Percentiles rank a stretch among this genome's conserved stretches.
These are phyloP conservation scores for Colletotrichum sp. DNA, from an alignment of 2,329 filamentous ascomycete genomes.

Conservation along the genomic window DNA sequence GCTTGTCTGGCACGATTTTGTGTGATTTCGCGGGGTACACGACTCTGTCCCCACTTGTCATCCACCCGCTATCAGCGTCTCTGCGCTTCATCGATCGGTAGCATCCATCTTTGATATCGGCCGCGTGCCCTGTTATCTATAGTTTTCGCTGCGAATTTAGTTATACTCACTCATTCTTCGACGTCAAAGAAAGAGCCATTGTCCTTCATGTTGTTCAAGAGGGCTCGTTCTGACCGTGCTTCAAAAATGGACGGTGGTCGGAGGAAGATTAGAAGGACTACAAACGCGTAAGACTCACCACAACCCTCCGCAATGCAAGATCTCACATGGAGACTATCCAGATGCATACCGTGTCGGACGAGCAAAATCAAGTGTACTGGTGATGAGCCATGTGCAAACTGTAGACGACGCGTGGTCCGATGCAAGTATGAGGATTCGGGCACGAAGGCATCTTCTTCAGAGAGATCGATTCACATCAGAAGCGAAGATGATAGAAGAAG, in stretches of 20 bases:
- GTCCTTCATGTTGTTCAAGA: background rate
- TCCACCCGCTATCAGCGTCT: background rate
- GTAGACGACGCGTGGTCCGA: slow-evolving; percentile 30
- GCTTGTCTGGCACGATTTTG: background rate
- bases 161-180: background rate
- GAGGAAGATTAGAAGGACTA: background rate
- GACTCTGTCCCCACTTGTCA: background rate
- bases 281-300: background rate
- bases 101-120: background rate
- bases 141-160: background rate
- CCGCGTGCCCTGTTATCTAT: background rate
- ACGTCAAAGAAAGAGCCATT: background rate
- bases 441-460: slow-evolving; percentile 30
- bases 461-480: background rate
- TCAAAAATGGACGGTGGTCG: background rate
- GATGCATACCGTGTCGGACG: slow-evolving; percentile 35
- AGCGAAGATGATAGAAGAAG: background rate
- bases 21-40: background rate
- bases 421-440: slow-evolving; percentile 35
- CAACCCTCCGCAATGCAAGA: background rate
- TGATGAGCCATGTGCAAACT: slow-evolving; percentile 35
- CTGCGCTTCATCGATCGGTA: background rate
- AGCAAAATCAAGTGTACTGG: slow-evolving; percentile 41
- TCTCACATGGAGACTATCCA: slow-evolving; percentile 1
- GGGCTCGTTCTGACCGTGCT: background rate